These are phyloP conservation scores for Wickerhamomyces bisporus DNA, from an alignment of 805 yeast genomes.

Conservation along the genomic window DNA sequence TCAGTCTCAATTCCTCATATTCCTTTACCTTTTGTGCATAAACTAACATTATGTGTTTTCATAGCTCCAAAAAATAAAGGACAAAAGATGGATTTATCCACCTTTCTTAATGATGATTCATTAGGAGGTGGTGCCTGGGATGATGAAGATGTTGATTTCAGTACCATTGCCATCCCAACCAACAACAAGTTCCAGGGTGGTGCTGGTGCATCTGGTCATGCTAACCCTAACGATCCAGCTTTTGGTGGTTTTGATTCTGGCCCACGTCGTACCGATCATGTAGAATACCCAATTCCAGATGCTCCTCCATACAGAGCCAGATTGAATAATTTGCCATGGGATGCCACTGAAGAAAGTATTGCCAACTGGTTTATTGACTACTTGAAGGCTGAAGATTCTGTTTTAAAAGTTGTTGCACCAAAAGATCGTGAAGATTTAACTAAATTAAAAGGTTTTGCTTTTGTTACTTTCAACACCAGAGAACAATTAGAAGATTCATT, in stretches of 20 bases:
- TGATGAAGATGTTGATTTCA: constrained; percentile 74
- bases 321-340: constrained; percentile 82
- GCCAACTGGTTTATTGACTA: constrained; percentile 55
- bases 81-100: constrained; percentile 78
- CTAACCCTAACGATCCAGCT: constrained; percentile 34
- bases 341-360: constrained; percentile 60
- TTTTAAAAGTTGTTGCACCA: constrained; percentile 68
- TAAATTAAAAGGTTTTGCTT: constrained; percentile 81
- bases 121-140: constrained; percentile 81
- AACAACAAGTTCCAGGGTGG: constrained; percentile 26
- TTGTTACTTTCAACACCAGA: constrained; percentile 73
- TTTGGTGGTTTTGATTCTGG: constrained; percentile 30
- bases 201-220: constrained; percentile 25
- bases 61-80: constrained; percentile 62
- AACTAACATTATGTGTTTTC: constrained; percentile 7
- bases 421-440: constrained; percentile 55
- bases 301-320: constrained; percentile 90
- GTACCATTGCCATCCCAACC: constrained; percentile 51
- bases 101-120: constrained; percentile 74
- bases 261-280: constrained; percentile 42
- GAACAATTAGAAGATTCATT: constrained; percentile 75
- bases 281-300: constrained; percentile 83
- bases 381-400: constrained; percentile 45
- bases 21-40: too few species aligned
- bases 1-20: too few species aligned